Evolutionary conservation across 306 rosid species (phyloP).

Genomic region (barrel medic (Medicago truncatula)): DNA sequence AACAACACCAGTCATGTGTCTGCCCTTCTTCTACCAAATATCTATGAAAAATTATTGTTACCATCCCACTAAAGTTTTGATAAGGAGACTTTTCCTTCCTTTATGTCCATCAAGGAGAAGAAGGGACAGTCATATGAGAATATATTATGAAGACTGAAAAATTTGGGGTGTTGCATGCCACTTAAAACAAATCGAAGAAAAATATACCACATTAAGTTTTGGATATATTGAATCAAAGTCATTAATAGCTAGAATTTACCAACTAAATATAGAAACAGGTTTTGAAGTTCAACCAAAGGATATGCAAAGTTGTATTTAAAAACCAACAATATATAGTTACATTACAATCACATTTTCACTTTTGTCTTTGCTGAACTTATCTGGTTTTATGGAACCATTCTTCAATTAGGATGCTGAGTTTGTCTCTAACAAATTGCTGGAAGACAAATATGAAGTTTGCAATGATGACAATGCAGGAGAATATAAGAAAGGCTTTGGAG

Average conservation of each 20-base stretch:
- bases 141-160: no score
- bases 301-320: background rate
- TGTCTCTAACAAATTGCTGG: background rate
- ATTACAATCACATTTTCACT: background rate
- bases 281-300: background rate
- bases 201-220: background rate
- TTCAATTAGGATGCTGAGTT: background rate
- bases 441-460: constrained; percentile 16
- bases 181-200: no score
- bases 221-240: background rate
- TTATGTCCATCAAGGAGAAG: no score
- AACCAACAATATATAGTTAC: background rate
- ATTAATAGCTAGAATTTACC: background rate
- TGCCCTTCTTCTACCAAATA: constrained; percentile 78
- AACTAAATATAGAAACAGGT: background rate
- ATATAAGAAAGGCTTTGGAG: background rate
- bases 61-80: no score
- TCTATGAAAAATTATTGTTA: no score
- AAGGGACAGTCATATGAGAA: no score
- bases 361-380: background rate
- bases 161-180: no score
- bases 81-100: no score
- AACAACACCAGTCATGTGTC: constrained; percentile 97
- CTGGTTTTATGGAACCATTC: background rate
- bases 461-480: background rate